Base-by-base conservation (phyloP, 83 land plant genomes). In the Isoetes engelmannii region DNA sequence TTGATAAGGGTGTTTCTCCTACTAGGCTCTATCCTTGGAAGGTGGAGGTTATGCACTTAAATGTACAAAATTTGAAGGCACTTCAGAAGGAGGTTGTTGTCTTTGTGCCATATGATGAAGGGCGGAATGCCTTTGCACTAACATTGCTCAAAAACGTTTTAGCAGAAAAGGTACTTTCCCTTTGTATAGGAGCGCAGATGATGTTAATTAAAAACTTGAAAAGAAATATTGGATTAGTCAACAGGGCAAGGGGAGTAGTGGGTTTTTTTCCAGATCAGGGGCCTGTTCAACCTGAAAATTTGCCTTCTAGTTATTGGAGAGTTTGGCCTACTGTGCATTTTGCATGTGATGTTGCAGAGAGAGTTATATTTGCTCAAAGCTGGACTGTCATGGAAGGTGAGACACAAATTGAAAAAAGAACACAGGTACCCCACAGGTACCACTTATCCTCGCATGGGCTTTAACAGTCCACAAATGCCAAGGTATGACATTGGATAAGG, bases 101-200 rank as follows among this genome's bases (percentile, higher is more conserved):
- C 5, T 86, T 79, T 58, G 69, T 8, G 5, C 85, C 93, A 9
- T 47, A 71, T 49, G 93, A 89, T 67, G 63, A 57, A 12, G 88
- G 87, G 6, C 56, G 61, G n/a, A 59, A 43, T 65, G 70, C 44
- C 10, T 49, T 72, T 57, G 69, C 47, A 5, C 66, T 37, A 47
- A 47, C 48, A 47, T 67, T 68, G 63, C 67, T 78, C 17, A 53
- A 77, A 4, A 46, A 60, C 56, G 61, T 69, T 55, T 53, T 73
- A 48, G 84, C 81, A 19, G 75, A 50, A 17, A 50, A 69, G 45
- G 67, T 69, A 37, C 70, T 85, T 43, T 71, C 61, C n/a, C 78
- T 86, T 41, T 84, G 84, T 65, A 28, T 80, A 45, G 93, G 93
- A 65, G 89, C 93, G 12, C 85, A 28, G 37, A 89, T 89, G 51